A percentile compares a stretch with the other conserved stretches of the same genome.
Conservation (phyloP, 208 protist species). For the Leishmania arabica region DNA sequence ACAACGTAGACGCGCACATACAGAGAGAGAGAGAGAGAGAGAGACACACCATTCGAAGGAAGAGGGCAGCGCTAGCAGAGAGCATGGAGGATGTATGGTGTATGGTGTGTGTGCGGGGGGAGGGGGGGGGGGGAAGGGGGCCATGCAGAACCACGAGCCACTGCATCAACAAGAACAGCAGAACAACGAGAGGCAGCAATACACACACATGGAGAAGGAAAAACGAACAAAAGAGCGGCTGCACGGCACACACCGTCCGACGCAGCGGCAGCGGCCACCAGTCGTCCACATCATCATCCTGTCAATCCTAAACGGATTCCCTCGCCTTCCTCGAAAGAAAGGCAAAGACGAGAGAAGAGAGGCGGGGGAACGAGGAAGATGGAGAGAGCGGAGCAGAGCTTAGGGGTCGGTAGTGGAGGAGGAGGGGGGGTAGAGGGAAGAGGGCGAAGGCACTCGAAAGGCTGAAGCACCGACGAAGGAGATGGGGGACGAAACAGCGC, state of each 20-base stretch:
- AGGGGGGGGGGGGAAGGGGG: too few species aligned
- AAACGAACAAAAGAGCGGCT: conserved; percentile 5
- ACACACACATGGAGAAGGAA: background rate
- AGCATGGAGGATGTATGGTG: background rate
- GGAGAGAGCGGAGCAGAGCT: background rate
- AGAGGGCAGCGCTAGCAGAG: background rate
- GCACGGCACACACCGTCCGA: background rate
- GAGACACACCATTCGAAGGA: background rate
- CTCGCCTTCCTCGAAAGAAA: background rate
- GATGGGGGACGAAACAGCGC: background rate
- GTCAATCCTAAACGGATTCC: background rate
- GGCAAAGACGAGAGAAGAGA: background rate
- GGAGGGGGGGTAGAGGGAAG: background rate
- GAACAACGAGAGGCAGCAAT: conserved; percentile 7
- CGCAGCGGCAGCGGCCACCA: background rate
- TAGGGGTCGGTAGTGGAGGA: too few species aligned
- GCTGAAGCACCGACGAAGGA: background rate
- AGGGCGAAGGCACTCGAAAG: background rate
- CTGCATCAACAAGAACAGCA: conserved; percentile 5
- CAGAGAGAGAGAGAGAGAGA: background rate
- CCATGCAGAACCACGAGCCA: conserved; percentile 3
- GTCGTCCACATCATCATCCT: background rate
- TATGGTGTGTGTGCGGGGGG: too few species aligned
- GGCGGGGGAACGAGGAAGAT: background rate
- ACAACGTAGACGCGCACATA: background rate